A percentile compares a stretch with the other conserved stretches of the same genome.
These are phyloP conservation scores for Pyrus bretschneideri DNA, from an alignment of 306 rosid species.

Conservation along the genomic window DNA sequence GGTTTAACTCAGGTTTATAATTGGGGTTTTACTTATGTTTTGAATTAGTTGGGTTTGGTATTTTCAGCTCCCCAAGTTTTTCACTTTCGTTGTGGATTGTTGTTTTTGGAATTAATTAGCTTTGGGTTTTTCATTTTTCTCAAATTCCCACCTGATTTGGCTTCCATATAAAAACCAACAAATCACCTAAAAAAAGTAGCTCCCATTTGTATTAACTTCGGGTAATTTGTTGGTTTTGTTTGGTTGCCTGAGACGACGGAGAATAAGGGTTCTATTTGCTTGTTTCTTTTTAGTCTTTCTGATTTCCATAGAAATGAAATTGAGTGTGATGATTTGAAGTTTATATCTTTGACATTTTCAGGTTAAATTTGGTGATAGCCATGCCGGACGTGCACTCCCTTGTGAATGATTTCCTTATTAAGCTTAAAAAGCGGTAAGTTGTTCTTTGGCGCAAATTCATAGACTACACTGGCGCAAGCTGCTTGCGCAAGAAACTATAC, in stretches of 20 bases:
- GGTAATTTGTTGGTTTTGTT: neutral
- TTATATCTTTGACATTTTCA: constrained; percentile 5
- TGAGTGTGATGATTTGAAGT: neutral
- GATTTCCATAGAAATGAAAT: too few relatives aligned
- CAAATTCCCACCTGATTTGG: neutral
- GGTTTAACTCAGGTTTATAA: neutral
- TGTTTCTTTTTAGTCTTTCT: neutral
- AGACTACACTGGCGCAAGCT: neutral
- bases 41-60: neutral
- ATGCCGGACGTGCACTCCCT: constrained; percentile 88
- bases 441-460: neutral
- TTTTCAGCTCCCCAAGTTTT: neutral
- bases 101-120: neutral
- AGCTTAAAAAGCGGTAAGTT: constrained; percentile 72
- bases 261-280: neutral
- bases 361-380: constrained; percentile 31
- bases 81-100: neutral
- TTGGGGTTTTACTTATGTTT: neutral
- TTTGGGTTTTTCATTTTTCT: neutral
- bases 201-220: neutral
- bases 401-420: constrained; percentile 65
- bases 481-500: neutral
- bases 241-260: neutral
- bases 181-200: neutral
- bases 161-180: neutral